Percentiles rank a stretch among this genome's conserved stretches.
Evolutionary conservation across 257 asterid genomes (phyloP).

Genomic region (Marsdenia floribunda): DNA sequence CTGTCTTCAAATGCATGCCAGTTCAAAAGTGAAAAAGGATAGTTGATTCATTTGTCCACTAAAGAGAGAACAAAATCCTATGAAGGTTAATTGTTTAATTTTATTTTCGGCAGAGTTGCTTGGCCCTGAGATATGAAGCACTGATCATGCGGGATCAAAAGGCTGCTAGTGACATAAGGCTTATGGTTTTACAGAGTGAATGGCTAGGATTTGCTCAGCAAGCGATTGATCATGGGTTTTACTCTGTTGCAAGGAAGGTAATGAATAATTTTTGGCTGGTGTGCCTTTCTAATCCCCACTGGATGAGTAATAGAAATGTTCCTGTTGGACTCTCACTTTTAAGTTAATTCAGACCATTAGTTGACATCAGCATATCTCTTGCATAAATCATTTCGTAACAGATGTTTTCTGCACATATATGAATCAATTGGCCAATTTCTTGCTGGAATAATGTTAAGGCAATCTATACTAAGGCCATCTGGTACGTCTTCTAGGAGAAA

Average conservation of each 20-base stretch:
- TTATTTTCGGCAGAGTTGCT: slow-evolving; percentile 53
- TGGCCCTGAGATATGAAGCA: slow-evolving; percentile 92
- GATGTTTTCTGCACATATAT: neutral
- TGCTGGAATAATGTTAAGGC: neutral
- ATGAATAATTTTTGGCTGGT: neutral
- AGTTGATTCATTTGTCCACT: slow-evolving; percentile 2
- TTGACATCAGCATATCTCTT: neutral
- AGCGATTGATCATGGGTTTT: slow-evolving; percentile 56
- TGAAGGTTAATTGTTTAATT: slow-evolving; percentile 9
- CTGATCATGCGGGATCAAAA: slow-evolving; percentile 65
- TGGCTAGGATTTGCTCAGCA: slow-evolving; percentile 75
- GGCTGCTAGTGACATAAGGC: slow-evolving; percentile 40
- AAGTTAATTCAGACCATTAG: neutral
- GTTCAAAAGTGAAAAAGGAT: neutral
- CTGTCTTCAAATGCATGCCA: neutral
- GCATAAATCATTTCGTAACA: neutral
- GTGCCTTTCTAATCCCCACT: neutral
- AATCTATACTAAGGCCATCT: neutral
- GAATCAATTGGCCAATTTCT: neutral
- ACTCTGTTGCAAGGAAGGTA: slow-evolving; percentile 67
- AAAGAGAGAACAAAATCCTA: neutral
- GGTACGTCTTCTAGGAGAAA: neutral
- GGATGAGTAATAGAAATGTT: neutral
- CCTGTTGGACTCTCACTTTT: neutral
- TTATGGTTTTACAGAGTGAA: slow-evolving; percentile 55